These are phyloP conservation scores for Actinomucor elegans DNA, from an alignment of 371 early-diverging fungal species.

Conservation along the genomic window DNA sequence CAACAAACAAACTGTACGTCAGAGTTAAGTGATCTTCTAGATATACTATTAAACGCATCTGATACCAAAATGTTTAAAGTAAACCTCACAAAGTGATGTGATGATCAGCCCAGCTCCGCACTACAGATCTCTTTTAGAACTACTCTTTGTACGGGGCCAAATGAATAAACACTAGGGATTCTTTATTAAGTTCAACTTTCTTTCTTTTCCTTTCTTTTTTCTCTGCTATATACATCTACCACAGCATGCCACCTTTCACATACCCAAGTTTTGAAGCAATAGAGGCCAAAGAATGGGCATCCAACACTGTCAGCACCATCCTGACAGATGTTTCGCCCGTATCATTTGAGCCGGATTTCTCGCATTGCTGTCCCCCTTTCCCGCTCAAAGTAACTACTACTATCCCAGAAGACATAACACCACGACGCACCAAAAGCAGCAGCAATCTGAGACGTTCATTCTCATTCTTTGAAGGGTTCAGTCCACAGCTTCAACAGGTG, in stretches of 20 bases:
- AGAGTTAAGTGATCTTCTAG: neutral
- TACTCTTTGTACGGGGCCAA: too few species aligned
- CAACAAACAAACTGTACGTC: too few species aligned
- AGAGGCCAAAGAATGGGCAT: slow-evolving; percentile 42
- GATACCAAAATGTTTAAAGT: neutral
- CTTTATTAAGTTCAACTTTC: slow-evolving; percentile 7
- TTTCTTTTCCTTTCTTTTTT: neutral
- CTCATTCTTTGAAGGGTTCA: slow-evolving; percentile 27
- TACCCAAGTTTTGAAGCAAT: slow-evolving; percentile 38
- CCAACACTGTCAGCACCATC: slow-evolving; percentile 26
- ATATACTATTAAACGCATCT: too few species aligned
- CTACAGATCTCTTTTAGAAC: too few species aligned
- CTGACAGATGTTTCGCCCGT: slow-evolving; percentile 30
- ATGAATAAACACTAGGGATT: neutral
- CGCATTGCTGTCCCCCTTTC: neutral
- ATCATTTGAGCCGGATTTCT: slow-evolving; percentile 23
- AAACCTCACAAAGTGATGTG: slow-evolving; percentile 2
- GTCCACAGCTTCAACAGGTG: neutral
- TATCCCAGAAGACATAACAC: neutral
- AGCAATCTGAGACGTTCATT: slow-evolving; percentile 25
- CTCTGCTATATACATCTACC: slow-evolving; percentile 8
- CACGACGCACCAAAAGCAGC: neutral
- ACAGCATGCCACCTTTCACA: slow-evolving; percentile 20
- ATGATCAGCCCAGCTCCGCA: slow-evolving; percentile 1
- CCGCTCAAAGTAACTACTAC: neutral